Conservation (phyloP, 208 protist species). For the Polymyxa betae region DNA sequence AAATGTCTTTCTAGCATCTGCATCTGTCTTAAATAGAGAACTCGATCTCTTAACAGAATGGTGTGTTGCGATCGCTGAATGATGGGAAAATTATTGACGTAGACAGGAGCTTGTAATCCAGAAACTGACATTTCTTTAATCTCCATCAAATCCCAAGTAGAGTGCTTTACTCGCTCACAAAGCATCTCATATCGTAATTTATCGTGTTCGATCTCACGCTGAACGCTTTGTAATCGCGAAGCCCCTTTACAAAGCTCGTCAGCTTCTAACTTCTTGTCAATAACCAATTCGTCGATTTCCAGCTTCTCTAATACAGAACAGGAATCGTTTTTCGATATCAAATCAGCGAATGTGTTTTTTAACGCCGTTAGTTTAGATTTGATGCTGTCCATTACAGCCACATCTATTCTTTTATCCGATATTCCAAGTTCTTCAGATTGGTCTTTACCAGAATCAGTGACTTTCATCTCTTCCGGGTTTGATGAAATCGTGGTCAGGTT, state of each 20-base stretch:
- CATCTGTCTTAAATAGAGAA: constrained; percentile 1
- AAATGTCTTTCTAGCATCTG: constrained; percentile 4
- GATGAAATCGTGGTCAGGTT: not conserved
- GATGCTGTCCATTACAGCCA: not conserved
- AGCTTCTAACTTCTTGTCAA: not conserved
- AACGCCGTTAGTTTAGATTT: not conserved
- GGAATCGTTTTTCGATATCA: not conserved
- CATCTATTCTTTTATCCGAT: not conserved
- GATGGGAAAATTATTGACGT: constrained; percentile 13
- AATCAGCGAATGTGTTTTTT: not conserved
- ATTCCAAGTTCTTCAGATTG: not conserved
- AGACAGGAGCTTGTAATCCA: not conserved
- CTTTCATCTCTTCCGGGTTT: not conserved
- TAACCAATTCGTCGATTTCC: not conserved
- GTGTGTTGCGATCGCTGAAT: not conserved
- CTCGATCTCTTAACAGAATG: not conserved
- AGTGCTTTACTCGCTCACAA: not conserved
- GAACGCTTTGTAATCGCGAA: not conserved
- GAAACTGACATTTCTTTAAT: not conserved
- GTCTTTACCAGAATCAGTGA: not conserved
- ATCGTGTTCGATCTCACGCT: not conserved
- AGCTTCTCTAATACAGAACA: not conserved
- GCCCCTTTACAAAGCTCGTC: not conserved
- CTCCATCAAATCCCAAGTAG: constrained; percentile 18
- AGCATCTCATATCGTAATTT: not conserved